These are phyloP conservation scores for Astraeus odoratus DNA, from an alignment of 768 basidiomycete species.

Conservation along the genomic window DNA sequence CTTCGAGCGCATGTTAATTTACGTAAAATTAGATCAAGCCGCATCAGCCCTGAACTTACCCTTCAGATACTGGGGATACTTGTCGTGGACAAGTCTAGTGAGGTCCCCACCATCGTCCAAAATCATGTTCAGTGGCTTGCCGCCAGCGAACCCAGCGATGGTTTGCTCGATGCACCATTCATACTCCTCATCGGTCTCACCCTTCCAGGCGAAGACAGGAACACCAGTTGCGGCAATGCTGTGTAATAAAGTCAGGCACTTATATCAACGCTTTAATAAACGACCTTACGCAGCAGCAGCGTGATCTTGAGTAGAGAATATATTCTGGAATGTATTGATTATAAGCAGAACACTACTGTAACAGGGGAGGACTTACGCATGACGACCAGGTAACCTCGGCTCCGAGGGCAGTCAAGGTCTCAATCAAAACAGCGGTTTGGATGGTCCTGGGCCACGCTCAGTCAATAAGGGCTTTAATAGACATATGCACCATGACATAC, in stretches of 20 bases:
- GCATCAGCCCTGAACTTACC: slow-evolving; percentile 34
- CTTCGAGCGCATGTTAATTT: slow-evolving; percentile 31
- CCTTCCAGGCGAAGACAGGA: slow-evolving; percentile 99
- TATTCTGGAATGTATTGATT: slow-evolving; percentile 55
- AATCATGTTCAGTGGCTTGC: slow-evolving; percentile 93
- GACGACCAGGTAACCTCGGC: slow-evolving; percentile 99
- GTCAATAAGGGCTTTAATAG: slow-evolving; percentile 1
- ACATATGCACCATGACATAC: slow-evolving; percentile 39
- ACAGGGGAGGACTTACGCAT: slow-evolving; percentile 52
- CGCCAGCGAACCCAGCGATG: slow-evolving; percentile 76
- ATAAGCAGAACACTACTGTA: neutral
- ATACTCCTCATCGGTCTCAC: slow-evolving; percentile 99
- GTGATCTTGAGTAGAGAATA: slow-evolving; percentile 99
- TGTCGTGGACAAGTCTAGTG: slow-evolving; percentile 91
- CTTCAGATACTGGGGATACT: slow-evolving; percentile 83
- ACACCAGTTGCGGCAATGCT: slow-evolving; percentile 97
- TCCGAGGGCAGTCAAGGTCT: slow-evolving; percentile 91
- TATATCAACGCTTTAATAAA: neutral
- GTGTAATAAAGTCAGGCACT: slow-evolving; percentile 3
- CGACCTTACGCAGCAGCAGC: slow-evolving; percentile 86
- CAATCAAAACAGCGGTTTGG: slow-evolving; percentile 97
- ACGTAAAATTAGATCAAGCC: slow-evolving; percentile 5
- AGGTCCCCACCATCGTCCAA: slow-evolving; percentile 98
- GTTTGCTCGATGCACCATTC: slow-evolving; percentile 98
- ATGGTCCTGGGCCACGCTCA: slow-evolving; percentile 68